A percentile compares a stretch with the other conserved stretches of the same genome.
phyloP scores from a whole-genome alignment of 2,329 filamentous ascomycete species.

The Pyrenochaeta sp. region DNA sequence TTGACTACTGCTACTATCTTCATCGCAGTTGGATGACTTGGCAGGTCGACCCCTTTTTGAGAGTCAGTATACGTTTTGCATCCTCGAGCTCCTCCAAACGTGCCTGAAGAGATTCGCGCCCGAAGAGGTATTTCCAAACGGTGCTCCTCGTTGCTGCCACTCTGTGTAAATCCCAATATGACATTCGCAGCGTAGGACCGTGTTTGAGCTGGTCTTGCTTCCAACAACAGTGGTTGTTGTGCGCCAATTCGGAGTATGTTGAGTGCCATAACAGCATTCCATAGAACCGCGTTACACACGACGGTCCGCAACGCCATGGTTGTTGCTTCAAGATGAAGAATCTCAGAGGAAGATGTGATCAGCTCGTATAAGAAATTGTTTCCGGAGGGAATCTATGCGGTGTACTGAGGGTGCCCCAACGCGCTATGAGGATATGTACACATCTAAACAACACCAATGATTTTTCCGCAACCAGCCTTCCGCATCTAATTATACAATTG shows the following conservation, averaged over 20 bases:
- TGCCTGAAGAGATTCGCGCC: conserved; percentile 22
- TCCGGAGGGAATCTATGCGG: not conserved
- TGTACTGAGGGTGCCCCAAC: not conserved
- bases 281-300: conserved; percentile 1
- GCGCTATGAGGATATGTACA: not conserved
- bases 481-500: conserved; percentile 1
- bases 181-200: conserved; percentile 6
- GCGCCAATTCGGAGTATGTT: conserved; percentile 10
- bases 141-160: conserved; percentile 15
- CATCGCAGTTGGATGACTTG: conserved; percentile 16
- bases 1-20: conserved; percentile 27
- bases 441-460: not conserved
- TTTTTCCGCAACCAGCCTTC: not conserved
- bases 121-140: conserved; percentile 26
- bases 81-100: not conserved
- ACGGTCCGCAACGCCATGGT: conserved; percentile 8
- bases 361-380: not conserved
- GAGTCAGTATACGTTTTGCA: not conserved
- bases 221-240: conserved; percentile 15
- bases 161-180: conserved; percentile 23
- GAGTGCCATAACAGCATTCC: conserved; percentile 6
- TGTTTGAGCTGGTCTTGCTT: not conserved
- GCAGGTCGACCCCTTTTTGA: conserved; percentile 19
- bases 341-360: not conserved
- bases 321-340: not conserved